Conservation (phyloP, 768 basidiomycete genomes). For the Boletellus ananiceps region DNA sequence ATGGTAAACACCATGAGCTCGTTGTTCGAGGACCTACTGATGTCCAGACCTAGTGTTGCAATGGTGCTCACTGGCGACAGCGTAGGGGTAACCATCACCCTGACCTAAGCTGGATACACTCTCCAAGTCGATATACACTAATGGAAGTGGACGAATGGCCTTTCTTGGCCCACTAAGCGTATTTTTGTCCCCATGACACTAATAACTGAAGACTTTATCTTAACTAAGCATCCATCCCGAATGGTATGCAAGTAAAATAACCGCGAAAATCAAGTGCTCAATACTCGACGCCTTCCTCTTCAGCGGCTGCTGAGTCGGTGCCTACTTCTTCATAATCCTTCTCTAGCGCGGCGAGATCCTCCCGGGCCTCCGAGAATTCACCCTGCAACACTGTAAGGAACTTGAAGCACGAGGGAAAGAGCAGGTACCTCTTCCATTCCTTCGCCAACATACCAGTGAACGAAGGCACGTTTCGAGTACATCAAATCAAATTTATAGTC, state of each 20-base stretch:
- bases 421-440: conserved; percentile 88
- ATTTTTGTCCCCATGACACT: too few relatives aligned
- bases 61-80: conserved; percentile 30
- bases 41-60: conserved; percentile 16
- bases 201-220: conserved; percentile 11
- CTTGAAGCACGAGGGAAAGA: conserved; percentile 1
- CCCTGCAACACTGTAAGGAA: conserved; percentile 43
- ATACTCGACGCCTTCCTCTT: conserved; percentile 56
- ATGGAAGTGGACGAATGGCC: too few relatives aligned
- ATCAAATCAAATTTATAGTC: conserved; percentile 99
- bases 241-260: not conserved
- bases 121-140: not conserved
- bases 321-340: conserved; percentile 93
- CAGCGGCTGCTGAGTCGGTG: conserved; percentile 68
- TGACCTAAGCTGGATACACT: conserved; percentile 1
- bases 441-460: conserved; percentile 96
- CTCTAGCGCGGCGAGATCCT: conserved; percentile 96
- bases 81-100: conserved; percentile 34
- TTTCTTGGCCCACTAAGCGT: too few relatives aligned
- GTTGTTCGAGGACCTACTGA: not conserved
- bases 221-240: conserved; percentile 5
- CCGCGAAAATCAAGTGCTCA: conserved; percentile 24
- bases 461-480: conserved; percentile 93
- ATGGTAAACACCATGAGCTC: conserved; percentile 40
- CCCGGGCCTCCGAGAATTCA: conserved; percentile 97